Evolutionary conservation across 805 yeast species (phyloP), one percentile per base, ranked within the genome.

Genomic region (Candida suzukii): DNA sequence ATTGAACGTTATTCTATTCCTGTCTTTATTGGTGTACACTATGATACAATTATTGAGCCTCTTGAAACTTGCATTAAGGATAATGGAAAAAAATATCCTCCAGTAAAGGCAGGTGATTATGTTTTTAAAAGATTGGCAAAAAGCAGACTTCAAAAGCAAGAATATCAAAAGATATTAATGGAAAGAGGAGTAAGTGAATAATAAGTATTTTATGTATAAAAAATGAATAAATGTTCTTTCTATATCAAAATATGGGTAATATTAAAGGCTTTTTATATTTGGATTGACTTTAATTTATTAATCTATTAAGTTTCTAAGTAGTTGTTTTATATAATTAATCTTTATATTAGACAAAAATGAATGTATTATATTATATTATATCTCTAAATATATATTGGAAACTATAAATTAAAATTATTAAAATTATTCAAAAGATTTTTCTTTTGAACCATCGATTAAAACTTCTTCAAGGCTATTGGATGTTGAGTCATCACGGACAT

Each of bases 1-100:
- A 20, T 39, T 28, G 57, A 48, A 16, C 42, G 57, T 20, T 56
- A 51, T 32, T 53, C 60, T 1, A 46, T 54, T 19, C 60, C 60
- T 6, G 48, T 51, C 19, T 54, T 56, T 36, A 35, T 56, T 18
- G 51, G 51, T 18, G 53, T 52, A 10, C 42, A 51, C 24, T 45
- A 48, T 40, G 48, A 48, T 14, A 41, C 48, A 2, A 37, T 45
- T 6, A 46, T 53, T 37, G 50, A 49, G 18, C 54, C 57, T 10
- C 36, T 55, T 17, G 52, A 48, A 33, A 52, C 53, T 2, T 50
- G 53, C 39, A 28, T 48, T 26, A 48, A 47, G 3, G 39, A 40
- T n/a, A 37, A 43, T 11, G 47, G 48, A 4, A 41, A 31, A 17
- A 48, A 44, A 21, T 46, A 46, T 26, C 38, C 42, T 2, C 46